A percentile compares a stretch with the other conserved stretches of the same genome.
These are phyloP conservation scores for Dissophora ornata DNA, from an alignment of 192 early-diverging fungal genomes.

Conservation along the genomic window DNA sequence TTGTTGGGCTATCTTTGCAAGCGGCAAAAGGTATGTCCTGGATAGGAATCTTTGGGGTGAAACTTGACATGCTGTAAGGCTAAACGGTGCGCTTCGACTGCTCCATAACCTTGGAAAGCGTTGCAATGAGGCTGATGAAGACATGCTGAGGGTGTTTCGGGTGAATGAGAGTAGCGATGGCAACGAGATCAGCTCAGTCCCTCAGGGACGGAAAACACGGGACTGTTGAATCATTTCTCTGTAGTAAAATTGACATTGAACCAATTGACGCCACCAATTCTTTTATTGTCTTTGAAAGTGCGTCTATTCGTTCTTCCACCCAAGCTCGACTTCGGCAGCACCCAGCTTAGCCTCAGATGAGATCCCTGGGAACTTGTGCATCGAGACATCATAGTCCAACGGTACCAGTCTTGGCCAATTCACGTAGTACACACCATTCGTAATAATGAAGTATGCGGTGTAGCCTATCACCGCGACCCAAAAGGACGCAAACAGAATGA, in stretches of 20 bases:
- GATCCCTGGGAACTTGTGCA: constrained; percentile 4
- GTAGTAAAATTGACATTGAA: too few species aligned
- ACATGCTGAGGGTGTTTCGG: not conserved
- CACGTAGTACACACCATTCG: constrained; percentile 62
- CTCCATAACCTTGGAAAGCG: constrained; percentile 11
- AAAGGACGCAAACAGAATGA: constrained; percentile 44
- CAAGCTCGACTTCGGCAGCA: constrained; percentile 35
- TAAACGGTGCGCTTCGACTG: not conserved
- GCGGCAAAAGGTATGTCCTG: too few species aligned
- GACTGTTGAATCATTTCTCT: not conserved
- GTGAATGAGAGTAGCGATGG: not conserved
- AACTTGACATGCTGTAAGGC: not conserved
- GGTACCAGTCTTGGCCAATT: constrained; percentile 62
- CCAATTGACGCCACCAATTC: too few species aligned
- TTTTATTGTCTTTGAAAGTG: too few species aligned
- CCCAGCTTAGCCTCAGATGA: constrained; percentile 15
- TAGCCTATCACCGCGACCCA: constrained; percentile 59
- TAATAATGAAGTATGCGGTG: constrained; percentile 51
- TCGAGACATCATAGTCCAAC: constrained; percentile 28
- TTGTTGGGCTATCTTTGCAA: not conserved
- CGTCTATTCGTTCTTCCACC: constrained; percentile 49
- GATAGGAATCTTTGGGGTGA: not conserved
- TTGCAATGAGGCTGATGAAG: constrained; percentile 4
- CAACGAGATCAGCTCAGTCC: not conserved
- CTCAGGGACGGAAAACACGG: not conserved